Base-by-base conservation (phyloP, 305 asterid genomes). In the Coffea humblotiana region DNA sequence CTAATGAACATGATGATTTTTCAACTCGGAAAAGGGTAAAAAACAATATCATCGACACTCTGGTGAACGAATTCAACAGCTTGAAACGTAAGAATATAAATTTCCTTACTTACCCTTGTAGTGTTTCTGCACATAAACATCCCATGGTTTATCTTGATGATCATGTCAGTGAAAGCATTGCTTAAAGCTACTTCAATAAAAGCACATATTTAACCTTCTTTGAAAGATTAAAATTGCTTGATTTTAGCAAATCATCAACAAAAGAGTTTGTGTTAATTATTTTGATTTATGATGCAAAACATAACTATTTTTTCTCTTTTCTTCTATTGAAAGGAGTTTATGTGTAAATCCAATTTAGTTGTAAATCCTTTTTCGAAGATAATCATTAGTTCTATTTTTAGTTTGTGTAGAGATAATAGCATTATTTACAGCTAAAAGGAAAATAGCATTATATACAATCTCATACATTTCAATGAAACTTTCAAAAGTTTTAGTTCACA, bases 41-140 rank as follows among this genome's bases (percentile, higher is more conserved):
- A 89, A 84, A 82, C 89, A 80, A 4, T 88, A 81, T 43, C 92
- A 90, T 77, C 91, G 96, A 35, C 98, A 93, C 77, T 79, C 96
- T 9, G 43, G 82, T 2, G 85, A 92, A 78, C 93, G 90, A 78
- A 90, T 93, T 79, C 90, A 88, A 75, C 89, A 76, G 15, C 97
- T 93, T 23, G 97, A 92, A 89, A 86, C 81, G 97, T 92, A 89
- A 48, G 85, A 70, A 56, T 43, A 47, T 35, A 29, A 47, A 35
- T 54, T 10, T 68, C 32, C 19, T 14, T 3, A 0, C 11, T 52
- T 72, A 1, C 72, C 19, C 15, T 35, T 6, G 54, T 79, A 61
- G 6, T 52, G 66, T 23, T 7, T 25, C 11, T 6, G 10, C 27
- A 25, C 10, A 6, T 9, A 27, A 63, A 9, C 9, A n/a, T 25